Base-by-base conservation (phyloP, 352 stramenopile species). In the Phytophthora quininea region DNA sequence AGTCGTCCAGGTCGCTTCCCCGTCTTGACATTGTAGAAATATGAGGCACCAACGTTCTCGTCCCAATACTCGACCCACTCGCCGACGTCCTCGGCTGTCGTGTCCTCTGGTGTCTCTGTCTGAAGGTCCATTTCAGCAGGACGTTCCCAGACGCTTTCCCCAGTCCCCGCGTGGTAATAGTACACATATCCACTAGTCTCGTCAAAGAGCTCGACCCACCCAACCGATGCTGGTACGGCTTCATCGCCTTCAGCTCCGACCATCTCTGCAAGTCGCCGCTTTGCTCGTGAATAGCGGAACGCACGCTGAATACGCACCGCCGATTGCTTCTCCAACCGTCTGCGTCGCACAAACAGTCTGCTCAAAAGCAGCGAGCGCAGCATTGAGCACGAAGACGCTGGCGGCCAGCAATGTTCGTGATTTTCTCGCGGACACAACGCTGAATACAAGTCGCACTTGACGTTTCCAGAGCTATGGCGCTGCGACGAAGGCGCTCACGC, bases 11-110 rank as follows among this genome's bases (percentile, higher is more conserved):
- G 79, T 89, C 0, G 82, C 81, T 29, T 91, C 82, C 2, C 85
- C 1, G 85, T 93, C 48, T 75, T 70, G 10, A 73, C 73, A 60
- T 91, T 91, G 69, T 91, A 88, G 33, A 84, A 93, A 61, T 93
- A 93, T 42, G 73, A 77, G 27, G 81, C 65, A 1, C 73, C 82
- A 7, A 82, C 79, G 55, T 80, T 89, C 38, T 89, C 84, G 59
- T 92, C 84, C 82, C 84, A 92, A 67, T 82, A 90, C 69, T 90
- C 82, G 53, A 90, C 69, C 84, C 84, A 92, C 35, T 88, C 81
- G 12, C 61, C 64, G 5, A 77, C 66, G 2, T 60, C 62, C 5
- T 71, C 52, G 30, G 53, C 42, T 9, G 54, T 8, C 9, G 62
- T 42, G 9, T 63, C 53, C 38, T 69, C 58, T 29, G 66, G 38